Conservation (phyloP, 441 rosid genomes). For the Omphalea diandra region DNA sequence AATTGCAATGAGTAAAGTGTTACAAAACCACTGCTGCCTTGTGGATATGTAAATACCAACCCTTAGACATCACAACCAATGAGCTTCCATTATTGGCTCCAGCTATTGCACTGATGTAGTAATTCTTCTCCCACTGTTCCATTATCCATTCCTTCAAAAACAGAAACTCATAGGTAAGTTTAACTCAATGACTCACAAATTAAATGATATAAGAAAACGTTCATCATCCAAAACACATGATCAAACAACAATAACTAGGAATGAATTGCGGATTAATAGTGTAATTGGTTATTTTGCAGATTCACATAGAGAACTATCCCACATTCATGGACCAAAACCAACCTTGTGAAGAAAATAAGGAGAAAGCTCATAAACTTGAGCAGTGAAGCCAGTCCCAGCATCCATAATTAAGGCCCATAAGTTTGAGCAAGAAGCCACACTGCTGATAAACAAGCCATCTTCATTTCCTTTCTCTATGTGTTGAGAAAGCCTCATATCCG, state of each 20-base stretch:
- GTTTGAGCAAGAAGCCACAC: slow-evolving; percentile 77
- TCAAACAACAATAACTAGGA: not conserved
- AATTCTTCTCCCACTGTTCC: slow-evolving; percentile 97
- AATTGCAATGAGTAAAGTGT: slow-evolving; percentile 33
- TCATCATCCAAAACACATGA: not conserved
- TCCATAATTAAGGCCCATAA: slow-evolving; percentile 98
- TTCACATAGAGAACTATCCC: slow-evolving; percentile 8
- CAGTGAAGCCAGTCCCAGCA: slow-evolving; percentile 79
- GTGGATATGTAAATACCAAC: slow-evolving; percentile 34
- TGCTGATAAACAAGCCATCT: slow-evolving; percentile 86
- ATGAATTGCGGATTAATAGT: not conserved
- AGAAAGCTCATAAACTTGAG: slow-evolving; percentile 83
- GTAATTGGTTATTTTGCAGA: not conserved
- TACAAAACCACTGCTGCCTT: not conserved
- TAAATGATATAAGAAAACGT: slow-evolving; percentile 16
- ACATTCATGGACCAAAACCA: slow-evolving; percentile 21
- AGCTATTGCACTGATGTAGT: slow-evolving; percentile 82
- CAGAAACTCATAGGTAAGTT: not conserved
- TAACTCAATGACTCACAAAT: slow-evolving; percentile 5
- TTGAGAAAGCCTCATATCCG: slow-evolving; percentile 68
- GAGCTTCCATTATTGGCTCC: slow-evolving; percentile 84
- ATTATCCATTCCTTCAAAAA: slow-evolving; percentile 84
- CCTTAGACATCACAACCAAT: slow-evolving; percentile 90
- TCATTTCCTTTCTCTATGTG: slow-evolving; percentile 86
- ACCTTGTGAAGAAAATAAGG: slow-evolving; percentile 84